phyloP scores from a whole-genome alignment of 2,329 filamentous ascomycete genomes.

The Monosporascus ibericus region DNA sequence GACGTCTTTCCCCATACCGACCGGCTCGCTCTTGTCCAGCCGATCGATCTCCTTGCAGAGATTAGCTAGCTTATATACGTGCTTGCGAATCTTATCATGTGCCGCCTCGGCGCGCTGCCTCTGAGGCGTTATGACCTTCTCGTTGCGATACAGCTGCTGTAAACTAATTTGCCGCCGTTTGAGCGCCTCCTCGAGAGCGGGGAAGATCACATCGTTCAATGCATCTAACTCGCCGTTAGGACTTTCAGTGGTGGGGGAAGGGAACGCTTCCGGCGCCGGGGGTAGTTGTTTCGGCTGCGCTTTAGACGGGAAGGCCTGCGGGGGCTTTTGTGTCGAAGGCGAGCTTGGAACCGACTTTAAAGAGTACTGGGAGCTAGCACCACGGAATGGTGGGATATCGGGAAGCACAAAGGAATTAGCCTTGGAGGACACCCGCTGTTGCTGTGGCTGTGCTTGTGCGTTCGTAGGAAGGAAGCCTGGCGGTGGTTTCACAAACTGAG shows the following conservation, averaged over 20 bases:
- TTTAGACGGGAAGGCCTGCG: constrained; percentile 49
- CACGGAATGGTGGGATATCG: constrained; percentile 51
- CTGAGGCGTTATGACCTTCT: constrained; percentile 48
- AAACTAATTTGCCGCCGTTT: constrained; percentile 66
- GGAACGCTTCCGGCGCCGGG: constrained; percentile 43
- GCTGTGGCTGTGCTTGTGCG: constrained; percentile 30
- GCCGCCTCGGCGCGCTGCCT: constrained; percentile 64
- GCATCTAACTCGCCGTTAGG: constrained; percentile 72
- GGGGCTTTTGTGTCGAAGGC: constrained; percentile 20
- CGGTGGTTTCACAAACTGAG: constrained; percentile 13
- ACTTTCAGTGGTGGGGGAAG: constrained; percentile 49
- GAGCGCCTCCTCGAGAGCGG: constrained; percentile 84
- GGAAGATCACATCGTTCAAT: constrained; percentile 84
- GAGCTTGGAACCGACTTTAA: constrained; percentile 11
- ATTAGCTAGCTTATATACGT: constrained; percentile 76
- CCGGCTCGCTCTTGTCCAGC: constrained; percentile 77
- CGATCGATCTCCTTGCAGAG: constrained; percentile 87
- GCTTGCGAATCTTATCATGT: constrained; percentile 74
- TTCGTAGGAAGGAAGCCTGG: constrained; percentile 20
- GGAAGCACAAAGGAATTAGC: constrained; percentile 38
- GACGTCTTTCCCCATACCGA: constrained; percentile 90
- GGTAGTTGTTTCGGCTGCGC: constrained; percentile 44
- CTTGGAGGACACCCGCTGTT: constrained; percentile 32
- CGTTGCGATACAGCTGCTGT: constrained; percentile 43
- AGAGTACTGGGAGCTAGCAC: constrained; percentile 25